Percentiles rank a stretch among this genome's conserved stretches.
Conservation (phyloP, 768 basidiomycete species). For the Infundibulicybe gibba region DNA sequence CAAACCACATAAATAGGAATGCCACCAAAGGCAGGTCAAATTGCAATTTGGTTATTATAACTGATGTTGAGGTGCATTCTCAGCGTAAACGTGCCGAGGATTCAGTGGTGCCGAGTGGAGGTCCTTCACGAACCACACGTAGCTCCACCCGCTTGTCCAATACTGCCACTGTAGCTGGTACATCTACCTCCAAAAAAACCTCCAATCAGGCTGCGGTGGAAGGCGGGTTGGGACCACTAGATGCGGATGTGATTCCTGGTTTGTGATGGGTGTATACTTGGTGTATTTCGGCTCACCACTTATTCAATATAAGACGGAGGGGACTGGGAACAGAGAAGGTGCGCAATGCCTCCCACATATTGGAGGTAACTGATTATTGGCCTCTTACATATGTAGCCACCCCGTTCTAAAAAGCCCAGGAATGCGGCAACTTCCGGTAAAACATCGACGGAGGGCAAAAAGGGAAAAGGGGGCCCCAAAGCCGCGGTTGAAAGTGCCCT, state of each 20-base stretch:
- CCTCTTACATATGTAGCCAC: too few species aligned
- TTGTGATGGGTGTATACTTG: slow-evolving; percentile 1
- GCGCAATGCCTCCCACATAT: too few species aligned
- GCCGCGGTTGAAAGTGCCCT: too few species aligned
- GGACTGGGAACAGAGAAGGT: too few species aligned
- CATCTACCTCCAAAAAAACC: too few species aligned
- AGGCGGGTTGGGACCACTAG: slow-evolving; percentile 21
- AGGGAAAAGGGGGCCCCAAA: too few species aligned
- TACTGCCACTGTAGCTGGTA: slow-evolving; percentile 19
- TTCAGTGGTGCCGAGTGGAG: slow-evolving; percentile 15
- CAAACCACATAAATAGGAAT: slow-evolving; percentile 13
- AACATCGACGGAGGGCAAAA: too few species aligned
- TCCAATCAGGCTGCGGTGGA: slow-evolving; percentile 6
- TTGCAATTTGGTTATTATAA: background rate
- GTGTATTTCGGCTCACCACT: too few species aligned
- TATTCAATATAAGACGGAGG: too few species aligned
- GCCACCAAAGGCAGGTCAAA: slow-evolving; percentile 31
- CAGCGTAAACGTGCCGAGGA: slow-evolving; percentile 62
- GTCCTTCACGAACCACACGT: slow-evolving; percentile 37
- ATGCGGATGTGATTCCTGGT: slow-evolving; percentile 1
- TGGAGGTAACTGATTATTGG: too few species aligned
- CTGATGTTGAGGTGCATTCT: background rate
- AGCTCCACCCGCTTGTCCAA: slow-evolving; percentile 34
- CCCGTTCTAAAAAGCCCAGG: too few species aligned
- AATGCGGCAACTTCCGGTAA: too few species aligned